Evolutionary conservation across 2,329 filamentous ascomycete species (phyloP).

Genomic region (Trichoderma guizhouense): DNA sequence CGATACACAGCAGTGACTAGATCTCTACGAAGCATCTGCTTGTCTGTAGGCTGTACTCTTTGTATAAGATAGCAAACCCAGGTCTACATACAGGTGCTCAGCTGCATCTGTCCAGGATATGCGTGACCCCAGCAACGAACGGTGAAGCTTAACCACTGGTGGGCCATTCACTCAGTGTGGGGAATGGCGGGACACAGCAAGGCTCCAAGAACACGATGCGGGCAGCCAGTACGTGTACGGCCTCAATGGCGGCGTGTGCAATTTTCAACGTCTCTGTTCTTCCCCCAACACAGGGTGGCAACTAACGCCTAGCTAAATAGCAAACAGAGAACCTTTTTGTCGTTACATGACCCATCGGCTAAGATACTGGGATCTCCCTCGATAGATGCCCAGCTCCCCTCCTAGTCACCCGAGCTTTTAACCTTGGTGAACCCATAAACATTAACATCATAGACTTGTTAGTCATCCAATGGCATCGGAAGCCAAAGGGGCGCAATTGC

Average conservation of each 20-base stretch:
- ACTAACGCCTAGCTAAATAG: slow-evolving; percentile 1
- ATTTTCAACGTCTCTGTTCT: background rate
- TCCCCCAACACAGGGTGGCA: background rate
- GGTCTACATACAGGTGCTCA: background rate
- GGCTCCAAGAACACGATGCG: slow-evolving; percentile 4
- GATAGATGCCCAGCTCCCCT: background rate
- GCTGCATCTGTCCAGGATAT: background rate
- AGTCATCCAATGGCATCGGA: background rate
- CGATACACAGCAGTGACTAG: background rate
- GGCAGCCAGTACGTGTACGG: background rate
- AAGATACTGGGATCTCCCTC: background rate
- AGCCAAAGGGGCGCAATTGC: background rate
- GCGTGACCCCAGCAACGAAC: background rate
- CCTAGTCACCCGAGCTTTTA: background rate
- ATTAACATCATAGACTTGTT: background rate
- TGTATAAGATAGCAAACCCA: background rate
- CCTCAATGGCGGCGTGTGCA: background rate
- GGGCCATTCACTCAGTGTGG: slow-evolving; percentile 5
- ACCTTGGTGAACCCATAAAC: background rate
- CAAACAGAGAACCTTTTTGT: background rate
- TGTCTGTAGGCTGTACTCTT: background rate
- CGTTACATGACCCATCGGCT: slow-evolving; percentile 7
- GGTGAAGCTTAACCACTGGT: slow-evolving; percentile 6
- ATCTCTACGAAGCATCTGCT: background rate
- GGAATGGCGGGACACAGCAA: slow-evolving; percentile 11